Base-by-base conservation (phyloP, 306 rosid genomes). In the Parietaria judaica region DNA sequence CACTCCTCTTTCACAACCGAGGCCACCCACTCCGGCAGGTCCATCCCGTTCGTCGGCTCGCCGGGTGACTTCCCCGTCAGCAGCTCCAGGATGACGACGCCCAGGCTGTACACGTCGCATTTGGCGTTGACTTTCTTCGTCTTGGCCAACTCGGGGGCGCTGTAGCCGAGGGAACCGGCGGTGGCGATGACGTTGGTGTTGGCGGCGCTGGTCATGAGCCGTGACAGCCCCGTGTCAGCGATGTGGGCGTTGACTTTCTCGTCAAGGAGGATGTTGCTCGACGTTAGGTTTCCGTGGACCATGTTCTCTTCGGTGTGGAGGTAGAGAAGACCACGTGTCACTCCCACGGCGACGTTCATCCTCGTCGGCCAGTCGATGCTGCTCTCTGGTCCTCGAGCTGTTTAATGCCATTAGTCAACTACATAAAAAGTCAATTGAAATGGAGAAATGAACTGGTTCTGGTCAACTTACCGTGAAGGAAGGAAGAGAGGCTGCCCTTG, bases 1-100 rank as follows among this genome's bases (percentile, higher is more conserved):
- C 98, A 91, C 81, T 91, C 98, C 73, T 88, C 96, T 65, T 91
- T 91, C 31, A 91, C 98, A 46, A 85, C 86, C 6, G 98, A 91
- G 51, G 98, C 98, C 71, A 91, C 96, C 98, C 98, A 91, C 58
- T 83, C 96, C 35, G 98, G 98, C 76, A 91, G 79, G 79, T 91
- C 96, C 64, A 83, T 69, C 6, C 98, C 98, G 53, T 88, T 82
- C 86, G 80, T 67, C 7, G 90, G 83, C 75, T 88, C 96, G 12
- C 89, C 88, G 3, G 98, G 95, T 57, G 95, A 86, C 71, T 88
- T 91, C 44, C 98, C 95, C 9, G 96, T 91, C 66, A 88, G 88
- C 57, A 85, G 95, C 73, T 91, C 98, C 79, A 91, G 75, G 73
- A 88, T 79, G 88, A 91, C 82, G 17, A 91, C 96, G 55, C 98